These are phyloP conservation scores for Vigna angularis DNA, from an alignment of 306 rosid species.

Conservation along the genomic window DNA sequence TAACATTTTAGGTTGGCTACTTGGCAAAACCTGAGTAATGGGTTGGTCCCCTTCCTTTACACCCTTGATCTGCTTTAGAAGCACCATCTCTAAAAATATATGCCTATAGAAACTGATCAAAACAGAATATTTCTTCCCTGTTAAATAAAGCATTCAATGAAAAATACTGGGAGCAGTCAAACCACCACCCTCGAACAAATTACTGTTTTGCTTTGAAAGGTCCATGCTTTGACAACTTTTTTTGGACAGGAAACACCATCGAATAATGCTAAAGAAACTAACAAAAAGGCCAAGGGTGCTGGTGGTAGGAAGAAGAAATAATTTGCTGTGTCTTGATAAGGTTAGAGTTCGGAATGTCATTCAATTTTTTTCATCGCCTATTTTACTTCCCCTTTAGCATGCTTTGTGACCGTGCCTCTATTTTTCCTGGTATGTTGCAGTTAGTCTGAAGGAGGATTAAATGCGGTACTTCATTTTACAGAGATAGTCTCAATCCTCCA, in stretches of 20 bases:
- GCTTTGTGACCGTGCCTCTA: neutral
- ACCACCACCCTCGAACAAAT: neutral
- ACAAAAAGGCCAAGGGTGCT: constrained; percentile 65
- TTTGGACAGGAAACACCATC: constrained; percentile 64
- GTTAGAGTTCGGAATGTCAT: constrained; percentile 42
- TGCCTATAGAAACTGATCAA: neutral
- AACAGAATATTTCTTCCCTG: neutral
- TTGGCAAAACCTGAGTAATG: neutral
- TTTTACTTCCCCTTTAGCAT: constrained; percentile 18
- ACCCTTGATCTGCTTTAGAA: constrained; percentile 11
- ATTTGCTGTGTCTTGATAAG: constrained; percentile 44
- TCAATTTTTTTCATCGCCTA: neutral
- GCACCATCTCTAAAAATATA: constrained; percentile 17
- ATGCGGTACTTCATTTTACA: constrained; percentile 20
- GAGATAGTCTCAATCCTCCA: constrained; percentile 20
- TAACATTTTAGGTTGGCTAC: constrained; percentile 5
- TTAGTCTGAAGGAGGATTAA: constrained; percentile 24
- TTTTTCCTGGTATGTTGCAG: constrained; percentile 23
- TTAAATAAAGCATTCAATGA: constrained; percentile 3
- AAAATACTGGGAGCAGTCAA: constrained; percentile 11
- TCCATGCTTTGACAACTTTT: constrained; percentile 27
- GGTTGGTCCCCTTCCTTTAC: neutral
- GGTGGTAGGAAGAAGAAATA: constrained; percentile 73
- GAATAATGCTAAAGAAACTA: constrained; percentile 55
- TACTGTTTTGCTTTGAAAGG: constrained; percentile 9